phyloP scores from a whole-genome alignment of 495 filamentous ascomycete species.

The Haplographium delicatum region DNA sequence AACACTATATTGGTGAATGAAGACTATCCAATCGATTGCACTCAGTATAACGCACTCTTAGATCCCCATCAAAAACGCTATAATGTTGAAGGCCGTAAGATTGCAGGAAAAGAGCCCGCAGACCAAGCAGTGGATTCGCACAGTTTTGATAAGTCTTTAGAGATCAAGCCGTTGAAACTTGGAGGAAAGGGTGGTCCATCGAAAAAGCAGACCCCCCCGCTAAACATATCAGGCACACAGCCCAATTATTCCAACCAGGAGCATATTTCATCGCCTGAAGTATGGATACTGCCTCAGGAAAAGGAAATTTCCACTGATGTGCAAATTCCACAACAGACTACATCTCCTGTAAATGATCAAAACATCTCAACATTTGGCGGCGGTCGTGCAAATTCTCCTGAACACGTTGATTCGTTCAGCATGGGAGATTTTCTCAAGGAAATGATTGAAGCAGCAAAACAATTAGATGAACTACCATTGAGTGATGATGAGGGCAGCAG shows the following conservation, averaged over 20 bases:
- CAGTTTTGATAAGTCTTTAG: conserved; percentile 5
- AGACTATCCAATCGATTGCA: conserved; percentile 73
- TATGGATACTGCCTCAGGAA: neutral
- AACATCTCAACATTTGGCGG: neutral
- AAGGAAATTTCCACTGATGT: neutral
- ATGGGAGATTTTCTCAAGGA: conserved; percentile 46
- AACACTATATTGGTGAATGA: conserved; percentile 63
- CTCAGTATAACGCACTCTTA: conserved; percentile 53
- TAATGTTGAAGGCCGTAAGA: conserved; percentile 3
- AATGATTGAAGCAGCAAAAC: conserved; percentile 50
- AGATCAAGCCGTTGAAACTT: conserved; percentile 11
- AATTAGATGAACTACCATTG: conserved; percentile 27
- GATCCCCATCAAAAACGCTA: conserved; percentile 57
- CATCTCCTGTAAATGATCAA: neutral
- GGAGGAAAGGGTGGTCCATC: conserved; percentile 17
- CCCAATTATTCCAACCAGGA: neutral
- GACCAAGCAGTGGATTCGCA: neutral
- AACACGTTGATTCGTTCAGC: conserved; percentile 7
- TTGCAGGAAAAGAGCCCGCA: conserved; percentile 1
- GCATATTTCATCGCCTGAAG: neutral
- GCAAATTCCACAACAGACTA: neutral
- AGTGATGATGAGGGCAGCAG: conserved; percentile 32
- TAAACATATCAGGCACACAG: neutral
- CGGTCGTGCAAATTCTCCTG: neutral
- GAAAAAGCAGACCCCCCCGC: conserved; percentile 15